Conservation (phyloP, 2,329 filamentous ascomycete genomes). For the Phialemoniopsis sp. region DNA sequence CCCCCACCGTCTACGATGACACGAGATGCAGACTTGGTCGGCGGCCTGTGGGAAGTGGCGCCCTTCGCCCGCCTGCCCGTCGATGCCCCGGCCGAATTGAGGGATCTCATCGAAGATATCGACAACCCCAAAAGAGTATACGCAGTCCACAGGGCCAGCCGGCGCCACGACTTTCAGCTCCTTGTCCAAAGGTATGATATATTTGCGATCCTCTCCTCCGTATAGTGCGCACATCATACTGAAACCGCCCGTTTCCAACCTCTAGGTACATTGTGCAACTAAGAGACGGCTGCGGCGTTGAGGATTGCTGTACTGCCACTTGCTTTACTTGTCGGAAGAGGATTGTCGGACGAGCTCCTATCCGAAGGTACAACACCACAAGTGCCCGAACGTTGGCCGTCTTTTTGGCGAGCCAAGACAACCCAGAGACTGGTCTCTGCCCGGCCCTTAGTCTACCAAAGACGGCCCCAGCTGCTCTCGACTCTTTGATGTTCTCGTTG, state of each 20-base stretch:
- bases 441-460: constrained; percentile 38
- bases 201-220: constrained; percentile 11
- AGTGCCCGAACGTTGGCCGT: constrained; percentile 79
- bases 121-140: constrained; percentile 60
- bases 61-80: constrained; percentile 54
- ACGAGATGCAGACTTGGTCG: constrained; percentile 44
- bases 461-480: constrained; percentile 38
- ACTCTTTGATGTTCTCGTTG: constrained; percentile 40
- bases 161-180: constrained; percentile 61
- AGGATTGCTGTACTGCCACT: constrained; percentile 67
- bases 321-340: constrained; percentile 77
- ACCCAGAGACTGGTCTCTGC: constrained; percentile 69
- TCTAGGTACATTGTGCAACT: constrained; percentile 74
- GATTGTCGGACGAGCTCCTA: constrained; percentile 60
- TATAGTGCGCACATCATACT: constrained; percentile 2
- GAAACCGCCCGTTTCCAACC: neutral
- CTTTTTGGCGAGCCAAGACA: constrained; percentile 75
- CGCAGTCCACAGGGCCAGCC: constrained; percentile 54
- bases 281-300: constrained; percentile 71
- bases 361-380: constrained; percentile 74
- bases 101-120: constrained; percentile 49
- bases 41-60: constrained; percentile 57
- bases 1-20: constrained; percentile 15
- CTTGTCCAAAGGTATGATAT: constrained; percentile 66
- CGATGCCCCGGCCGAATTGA: constrained; percentile 57